phyloP scores from a whole-genome alignment of 345 rosid species.

The Salix brachista region DNA sequence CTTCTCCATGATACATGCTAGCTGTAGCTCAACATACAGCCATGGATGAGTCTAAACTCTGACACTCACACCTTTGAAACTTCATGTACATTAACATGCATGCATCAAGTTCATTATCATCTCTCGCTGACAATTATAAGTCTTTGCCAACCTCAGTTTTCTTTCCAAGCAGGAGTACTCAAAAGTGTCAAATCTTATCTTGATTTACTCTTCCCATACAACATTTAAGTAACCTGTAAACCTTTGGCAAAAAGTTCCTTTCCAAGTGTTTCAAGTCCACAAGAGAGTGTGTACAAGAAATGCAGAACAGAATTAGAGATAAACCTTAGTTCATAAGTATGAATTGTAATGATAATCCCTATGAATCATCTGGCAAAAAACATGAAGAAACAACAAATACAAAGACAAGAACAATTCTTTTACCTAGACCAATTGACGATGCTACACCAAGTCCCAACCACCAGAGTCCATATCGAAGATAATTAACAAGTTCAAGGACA shows the following conservation, averaged over 20 bases:
- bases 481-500: conserved; percentile 63
- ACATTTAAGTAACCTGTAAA: neutral
- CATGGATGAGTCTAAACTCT: neutral
- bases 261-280: neutral
- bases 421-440: conserved; percentile 98
- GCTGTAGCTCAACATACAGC: neutral
- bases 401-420: conserved; percentile 20
- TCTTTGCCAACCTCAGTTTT: neutral
- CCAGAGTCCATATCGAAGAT: conserved; percentile 72
- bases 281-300: neutral
- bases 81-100: neutral
- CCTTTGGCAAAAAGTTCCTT: neutral
- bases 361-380: neutral
- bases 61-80: neutral
- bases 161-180: neutral
- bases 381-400: neutral
- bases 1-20: neutral
- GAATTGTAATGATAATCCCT: neutral
- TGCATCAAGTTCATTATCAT: too few relatives aligned
- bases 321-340: neutral
- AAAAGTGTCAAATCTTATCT: neutral
- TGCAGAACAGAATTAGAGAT: neutral
- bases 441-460: conserved; percentile 97
- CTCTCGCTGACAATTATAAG: neutral
- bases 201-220: neutral